Conservation (phyloP, 2,329 filamentous ascomycete genomes). For the Lizonia empirigonia region DNA sequence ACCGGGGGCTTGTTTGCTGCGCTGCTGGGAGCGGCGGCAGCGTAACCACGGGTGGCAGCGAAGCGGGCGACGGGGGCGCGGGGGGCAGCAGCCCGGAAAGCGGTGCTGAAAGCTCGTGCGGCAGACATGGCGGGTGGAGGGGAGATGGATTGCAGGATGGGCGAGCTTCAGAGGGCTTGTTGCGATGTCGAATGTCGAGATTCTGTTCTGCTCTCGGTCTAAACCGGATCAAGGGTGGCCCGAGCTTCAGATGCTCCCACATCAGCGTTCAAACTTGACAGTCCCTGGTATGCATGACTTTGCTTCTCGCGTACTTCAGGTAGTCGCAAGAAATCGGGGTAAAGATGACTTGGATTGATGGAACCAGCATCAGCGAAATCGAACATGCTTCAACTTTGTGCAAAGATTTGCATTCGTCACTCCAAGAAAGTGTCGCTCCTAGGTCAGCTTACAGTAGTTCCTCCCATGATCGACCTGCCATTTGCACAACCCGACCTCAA, state of each 20-base stretch:
- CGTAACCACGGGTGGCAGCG: conserved; percentile 76
- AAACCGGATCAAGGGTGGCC: conserved; percentile 10
- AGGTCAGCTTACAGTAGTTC: conserved; percentile 56
- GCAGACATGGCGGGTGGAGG: conserved; percentile 59
- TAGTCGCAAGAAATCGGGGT: no score
- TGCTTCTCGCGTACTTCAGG: no score
- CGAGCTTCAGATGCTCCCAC: background rate
- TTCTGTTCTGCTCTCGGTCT: conserved; percentile 14
- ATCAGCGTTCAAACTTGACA: background rate
- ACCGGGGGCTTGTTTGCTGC: conserved; percentile 80
- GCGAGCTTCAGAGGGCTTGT: conserved; percentile 31
- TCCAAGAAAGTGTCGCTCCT: no score
- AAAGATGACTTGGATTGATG: background rate
- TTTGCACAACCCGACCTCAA: conserved; percentile 81
- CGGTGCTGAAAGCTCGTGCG: conserved; percentile 61
- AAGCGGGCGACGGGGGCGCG: conserved; percentile 65
- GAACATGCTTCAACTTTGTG: no score
- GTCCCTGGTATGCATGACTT: no score
- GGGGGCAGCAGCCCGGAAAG: conserved; percentile 60
- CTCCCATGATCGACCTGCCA: conserved; percentile 85
- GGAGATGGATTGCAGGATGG: conserved; percentile 45
- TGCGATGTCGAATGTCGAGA: conserved; percentile 17
- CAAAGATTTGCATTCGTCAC: no score
- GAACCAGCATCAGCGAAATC: background rate
- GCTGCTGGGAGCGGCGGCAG: conserved; percentile 62